Evolutionary conservation across 2,329 filamentous ascomycete genomes (phyloP).

Genomic region (Leptographium procerum): DNA sequence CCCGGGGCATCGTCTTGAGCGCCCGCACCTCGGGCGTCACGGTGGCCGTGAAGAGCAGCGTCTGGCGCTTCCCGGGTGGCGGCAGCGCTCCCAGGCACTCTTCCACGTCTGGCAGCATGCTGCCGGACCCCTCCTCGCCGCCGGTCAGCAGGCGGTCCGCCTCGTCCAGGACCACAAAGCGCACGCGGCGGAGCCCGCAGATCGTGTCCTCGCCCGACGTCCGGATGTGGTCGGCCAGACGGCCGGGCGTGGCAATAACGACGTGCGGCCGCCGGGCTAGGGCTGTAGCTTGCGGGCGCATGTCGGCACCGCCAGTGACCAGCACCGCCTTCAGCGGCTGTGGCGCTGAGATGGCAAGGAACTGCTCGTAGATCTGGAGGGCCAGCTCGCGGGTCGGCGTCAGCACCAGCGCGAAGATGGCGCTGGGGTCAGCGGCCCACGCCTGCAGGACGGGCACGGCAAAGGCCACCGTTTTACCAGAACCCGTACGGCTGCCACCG

Average conservation of each 20-base stretch:
- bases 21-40: conserved; percentile 86
- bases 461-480: conserved; percentile 94
- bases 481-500: conserved; percentile 87
- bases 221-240: conserved; percentile 85
- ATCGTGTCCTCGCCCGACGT: conserved; percentile 88
- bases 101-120: conserved; percentile 90
- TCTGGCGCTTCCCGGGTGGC: conserved; percentile 69
- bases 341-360: conserved; percentile 81
- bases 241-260: conserved; percentile 87
- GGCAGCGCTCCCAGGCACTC: conserved; percentile 77
- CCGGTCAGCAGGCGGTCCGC: conserved; percentile 74
- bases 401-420: conserved; percentile 79
- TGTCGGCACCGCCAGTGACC: conserved; percentile 87
- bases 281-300: conserved; percentile 79
- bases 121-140: conserved; percentile 44
- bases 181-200: conserved; percentile 64
- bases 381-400: conserved; percentile 89
- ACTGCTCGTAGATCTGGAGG: conserved; percentile 91
- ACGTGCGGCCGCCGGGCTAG: conserved; percentile 76
- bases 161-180: conserved; percentile 88
- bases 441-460: conserved; percentile 87
- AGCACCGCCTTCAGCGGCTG: conserved; percentile 80
- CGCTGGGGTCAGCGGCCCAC: conserved; percentile 85
- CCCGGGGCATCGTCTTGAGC: conserved; percentile 64
- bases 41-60: conserved; percentile 89